Base-by-base conservation (phyloP, 352 stramenopile species). In the Elongisporangium anandrum region DNA sequence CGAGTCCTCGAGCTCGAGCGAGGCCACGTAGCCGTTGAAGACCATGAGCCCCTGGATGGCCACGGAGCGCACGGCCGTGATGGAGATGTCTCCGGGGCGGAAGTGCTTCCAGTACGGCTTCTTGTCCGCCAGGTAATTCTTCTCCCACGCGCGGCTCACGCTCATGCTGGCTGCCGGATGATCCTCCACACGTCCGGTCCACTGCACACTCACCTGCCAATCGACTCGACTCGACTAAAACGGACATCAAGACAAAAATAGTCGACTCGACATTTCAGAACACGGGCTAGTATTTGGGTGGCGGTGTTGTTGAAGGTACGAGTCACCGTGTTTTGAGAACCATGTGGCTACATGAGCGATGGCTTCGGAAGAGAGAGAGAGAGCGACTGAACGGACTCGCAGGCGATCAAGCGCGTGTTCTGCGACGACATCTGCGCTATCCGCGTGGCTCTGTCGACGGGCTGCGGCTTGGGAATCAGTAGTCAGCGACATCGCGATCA, bases 381-480 rank as follows among this genome's bases (percentile, higher is more conserved):
- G 21, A 54, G 19, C 22, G 34, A n/a, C n/a, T n/a, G n/a, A 22
- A 90, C 88, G 81, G 70, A 90, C 70, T 66, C 79, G 9, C 52
- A 72, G 17, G 70, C 50, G 15, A 77, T 90, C 49, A 54, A 70
- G 15, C 69, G 70, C 34, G 73, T 86, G 24, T 94, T 94, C 64
- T 67, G 75, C 49, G 58, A 62, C 24, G 75, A 88, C 56, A 79
- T 63, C 20, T 79, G 79, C 53, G 53, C 45, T 16, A 80, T 73
- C 38, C 77, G 77, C 45, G 92, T 98, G 49, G 94, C 87, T 49
- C 77, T 98, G 26, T 76, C 98, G 7, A 99, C 95, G 1, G 96
- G 96, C 52, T 94, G 96, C 17, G 94, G 94, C 39, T 98, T 91
- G 17, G 96, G 94, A 67, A 93, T 99, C 60, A 92, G 96, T n/a